These are phyloP conservation scores for Dacryopinax spathularia DNA, from an alignment of 768 basidiomycete species.

Conservation along the genomic window DNA sequence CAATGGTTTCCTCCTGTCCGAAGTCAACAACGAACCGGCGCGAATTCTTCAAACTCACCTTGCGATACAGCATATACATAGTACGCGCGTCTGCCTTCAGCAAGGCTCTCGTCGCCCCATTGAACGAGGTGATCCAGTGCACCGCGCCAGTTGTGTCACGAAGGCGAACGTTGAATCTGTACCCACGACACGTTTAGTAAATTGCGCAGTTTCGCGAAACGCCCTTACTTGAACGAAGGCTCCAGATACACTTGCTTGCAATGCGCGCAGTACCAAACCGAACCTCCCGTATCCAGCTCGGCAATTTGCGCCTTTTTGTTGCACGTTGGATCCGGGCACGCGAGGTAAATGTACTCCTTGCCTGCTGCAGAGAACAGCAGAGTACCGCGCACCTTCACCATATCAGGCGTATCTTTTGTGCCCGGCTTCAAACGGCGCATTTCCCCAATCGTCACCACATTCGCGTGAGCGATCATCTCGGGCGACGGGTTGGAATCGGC, in stretches of 20 bases:
- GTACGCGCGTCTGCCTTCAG: too few relatives aligned
- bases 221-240: not conserved
- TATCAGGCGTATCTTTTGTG: not conserved
- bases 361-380: not conserved
- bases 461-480: not conserved
- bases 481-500: not conserved
- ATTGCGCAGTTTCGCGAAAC: not conserved
- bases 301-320: not conserved
- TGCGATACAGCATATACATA: too few relatives aligned
- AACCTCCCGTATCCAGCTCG: not conserved
- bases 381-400: not conserved
- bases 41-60: not conserved
- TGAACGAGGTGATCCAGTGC: not conserved
- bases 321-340: not conserved
- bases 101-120: not conserved
- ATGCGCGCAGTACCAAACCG: not conserved
- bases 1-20: not conserved
- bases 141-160: not conserved
- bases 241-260: not conserved
- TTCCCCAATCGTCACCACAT: not conserved
- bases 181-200: not conserved
- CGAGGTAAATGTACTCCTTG: not conserved
- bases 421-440: not conserved
- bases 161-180: not conserved
- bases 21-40: not conserved